A percentile compares a stretch with the other conserved stretches of the same genome.
Evolutionary conservation across 1,139 yeast species (phyloP).

Genomic region (Pichia sp.): DNA sequence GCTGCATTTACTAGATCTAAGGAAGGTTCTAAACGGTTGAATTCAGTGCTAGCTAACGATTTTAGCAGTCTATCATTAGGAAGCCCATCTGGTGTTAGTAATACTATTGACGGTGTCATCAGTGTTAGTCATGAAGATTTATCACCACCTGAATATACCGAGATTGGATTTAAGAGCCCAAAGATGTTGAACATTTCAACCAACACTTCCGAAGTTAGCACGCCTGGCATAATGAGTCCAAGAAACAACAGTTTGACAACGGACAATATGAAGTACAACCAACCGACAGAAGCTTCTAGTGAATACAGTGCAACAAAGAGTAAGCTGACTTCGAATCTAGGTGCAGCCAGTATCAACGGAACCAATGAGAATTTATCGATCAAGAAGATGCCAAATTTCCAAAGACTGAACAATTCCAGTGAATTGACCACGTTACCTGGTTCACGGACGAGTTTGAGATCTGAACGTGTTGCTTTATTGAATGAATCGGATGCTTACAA

Average conservation of each 20-base stretch:
- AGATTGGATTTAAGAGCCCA: constrained; percentile 6
- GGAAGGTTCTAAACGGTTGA: constrained; percentile 11
- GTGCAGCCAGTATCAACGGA: neutral
- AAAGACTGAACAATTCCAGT: neutral
- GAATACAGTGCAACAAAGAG: no score
- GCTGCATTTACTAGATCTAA: constrained; percentile 16
- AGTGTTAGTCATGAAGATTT: neutral
- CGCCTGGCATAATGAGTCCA: neutral
- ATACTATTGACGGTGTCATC: constrained; percentile 14
- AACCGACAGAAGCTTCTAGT: neutral
- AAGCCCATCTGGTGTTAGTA: neutral
- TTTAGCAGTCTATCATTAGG: constrained; percentile 9
- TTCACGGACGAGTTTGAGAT: constrained; percentile 8
- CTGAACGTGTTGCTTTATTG: constrained; percentile 11
- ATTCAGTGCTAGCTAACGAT: constrained; percentile 11
- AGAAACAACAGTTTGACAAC: neutral
- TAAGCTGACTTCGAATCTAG: neutral
- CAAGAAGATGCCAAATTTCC: neutral
- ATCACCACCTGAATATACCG: constrained; percentile 17
- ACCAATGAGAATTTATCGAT: neutral
- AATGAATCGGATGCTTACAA: neutral
- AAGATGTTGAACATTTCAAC: neutral
- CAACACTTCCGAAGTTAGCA: constrained; percentile 1
- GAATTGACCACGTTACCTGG: neutral
- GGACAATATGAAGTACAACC: neutral